Conservation (phyloP, 148 eudicot species). For the Vaccinium vitisidaea region DNA sequence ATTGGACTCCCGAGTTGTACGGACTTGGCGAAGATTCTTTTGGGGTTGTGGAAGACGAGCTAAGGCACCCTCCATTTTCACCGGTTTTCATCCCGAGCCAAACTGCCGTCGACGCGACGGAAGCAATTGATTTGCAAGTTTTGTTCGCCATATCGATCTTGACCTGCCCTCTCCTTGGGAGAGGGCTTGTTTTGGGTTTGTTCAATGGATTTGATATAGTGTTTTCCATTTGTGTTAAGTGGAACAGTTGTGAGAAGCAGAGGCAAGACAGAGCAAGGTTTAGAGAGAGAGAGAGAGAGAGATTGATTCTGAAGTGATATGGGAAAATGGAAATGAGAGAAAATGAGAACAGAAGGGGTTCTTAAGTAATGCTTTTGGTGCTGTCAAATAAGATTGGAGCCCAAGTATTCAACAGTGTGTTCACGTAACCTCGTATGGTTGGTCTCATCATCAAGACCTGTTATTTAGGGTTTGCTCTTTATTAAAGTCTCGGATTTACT, state of each 20-base stretch:
- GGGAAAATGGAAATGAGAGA: too few species aligned
- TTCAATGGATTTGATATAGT: not conserved
- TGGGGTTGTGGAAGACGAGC: constrained; percentile 18
- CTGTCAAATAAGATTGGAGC: not conserved
- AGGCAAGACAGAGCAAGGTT: not conserved
- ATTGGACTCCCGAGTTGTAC: constrained; percentile 13
- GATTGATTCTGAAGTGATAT: not conserved
- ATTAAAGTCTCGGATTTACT: too few species aligned
- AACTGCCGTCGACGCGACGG: not conserved
- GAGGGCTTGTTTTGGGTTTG: constrained; percentile 7
- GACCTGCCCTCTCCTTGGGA: constrained; percentile 27
- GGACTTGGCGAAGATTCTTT: constrained; percentile 13
- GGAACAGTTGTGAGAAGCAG: not conserved
- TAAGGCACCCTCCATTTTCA: not conserved
- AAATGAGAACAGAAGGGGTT: not conserved
- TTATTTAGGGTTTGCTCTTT: too few species aligned
- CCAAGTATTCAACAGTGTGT: not conserved
- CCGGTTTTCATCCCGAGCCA: not conserved
- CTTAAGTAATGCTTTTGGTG: not conserved
- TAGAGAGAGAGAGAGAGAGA: not conserved
- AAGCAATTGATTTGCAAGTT: constrained; percentile 9
- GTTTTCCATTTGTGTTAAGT: constrained; percentile 19
- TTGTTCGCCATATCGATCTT: constrained; percentile 9
- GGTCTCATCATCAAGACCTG: too few species aligned
- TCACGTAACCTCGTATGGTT: too few species aligned